Percentiles rank a stretch among this genome's conserved stretches.
Evolutionary conservation across 2,329 filamentous ascomycete genomes (phyloP).

Genomic region (Cladosporium sp.): DNA sequence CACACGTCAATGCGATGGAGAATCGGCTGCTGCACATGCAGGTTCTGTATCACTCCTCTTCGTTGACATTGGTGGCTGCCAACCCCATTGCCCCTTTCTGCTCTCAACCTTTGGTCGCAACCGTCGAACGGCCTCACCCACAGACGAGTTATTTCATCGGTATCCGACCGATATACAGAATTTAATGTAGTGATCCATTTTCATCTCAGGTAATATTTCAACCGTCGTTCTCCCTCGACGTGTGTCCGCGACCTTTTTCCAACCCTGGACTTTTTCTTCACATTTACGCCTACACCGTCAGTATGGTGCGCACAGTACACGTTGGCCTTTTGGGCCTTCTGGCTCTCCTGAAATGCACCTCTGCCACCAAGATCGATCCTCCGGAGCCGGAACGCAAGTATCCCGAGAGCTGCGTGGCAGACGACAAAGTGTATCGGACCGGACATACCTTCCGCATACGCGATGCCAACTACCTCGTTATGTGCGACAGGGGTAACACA

Average conservation of each 20-base stretch:
- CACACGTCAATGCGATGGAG: no score
- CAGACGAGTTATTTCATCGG: no score
- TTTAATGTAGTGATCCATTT: no score
- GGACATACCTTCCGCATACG: constrained; percentile 2
- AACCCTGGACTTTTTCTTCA: neutral
- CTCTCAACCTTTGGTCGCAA: neutral
- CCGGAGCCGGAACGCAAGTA: neutral
- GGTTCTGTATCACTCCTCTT: neutral
- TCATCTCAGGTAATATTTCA: no score
- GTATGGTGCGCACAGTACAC: constrained; percentile 5
- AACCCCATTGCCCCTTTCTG: neutral
- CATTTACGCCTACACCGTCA: neutral
- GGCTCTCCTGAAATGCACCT: constrained; percentile 2
- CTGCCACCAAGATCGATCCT: neutral
- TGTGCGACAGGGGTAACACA: constrained; percentile 11
- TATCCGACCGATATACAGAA: no score
- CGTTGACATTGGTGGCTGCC: neutral
- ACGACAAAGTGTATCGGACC: constrained; percentile 1
- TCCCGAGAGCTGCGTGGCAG: neutral
- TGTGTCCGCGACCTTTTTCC: no score
- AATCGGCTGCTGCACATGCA: neutral
- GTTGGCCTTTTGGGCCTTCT: constrained; percentile 11
- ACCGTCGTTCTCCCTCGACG: no score
- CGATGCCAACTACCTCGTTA: constrained; percentile 7
- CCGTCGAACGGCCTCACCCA: neutral